These are phyloP conservation scores for Gracilaria domingensis DNA, from an alignment of 23 red algal genomes.

Conservation along the genomic window DNA sequence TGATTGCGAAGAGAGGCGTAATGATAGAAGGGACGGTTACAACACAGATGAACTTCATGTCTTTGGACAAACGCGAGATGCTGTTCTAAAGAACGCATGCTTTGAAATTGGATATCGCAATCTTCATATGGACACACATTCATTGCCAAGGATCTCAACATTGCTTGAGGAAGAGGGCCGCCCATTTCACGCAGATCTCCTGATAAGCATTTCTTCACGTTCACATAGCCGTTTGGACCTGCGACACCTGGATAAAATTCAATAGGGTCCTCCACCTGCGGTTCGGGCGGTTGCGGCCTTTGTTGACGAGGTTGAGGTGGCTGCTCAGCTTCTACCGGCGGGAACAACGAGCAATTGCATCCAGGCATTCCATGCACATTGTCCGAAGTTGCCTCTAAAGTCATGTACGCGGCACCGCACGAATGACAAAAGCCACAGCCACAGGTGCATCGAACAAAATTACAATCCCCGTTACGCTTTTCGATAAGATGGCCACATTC, in stretches of 20 bases:
- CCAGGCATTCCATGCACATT: conserved; percentile 35
- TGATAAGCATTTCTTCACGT: background rate
- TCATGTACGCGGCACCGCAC: conserved; percentile 14
- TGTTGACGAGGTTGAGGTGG: background rate
- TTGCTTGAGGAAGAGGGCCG: background rate
- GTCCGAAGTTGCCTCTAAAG: background rate
- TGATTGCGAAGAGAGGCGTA: conserved; percentile 7
- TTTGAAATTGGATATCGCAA: conserved; percentile 1
- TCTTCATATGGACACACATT: conserved; percentile 19
- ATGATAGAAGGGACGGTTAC: conserved; percentile 18
- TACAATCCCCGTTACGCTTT: conserved; percentile 23
- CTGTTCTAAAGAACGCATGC: conserved; percentile 17
- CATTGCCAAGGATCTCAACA: background rate
- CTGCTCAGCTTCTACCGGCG: background rate
- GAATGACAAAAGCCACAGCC: conserved; percentile 64
- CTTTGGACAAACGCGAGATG: conserved; percentile 39
- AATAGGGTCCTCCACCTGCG: background rate
- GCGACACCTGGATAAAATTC: background rate
- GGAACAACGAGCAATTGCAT: conserved; percentile 35
- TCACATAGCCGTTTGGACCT: conserved; percentile 22
- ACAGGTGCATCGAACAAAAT: conserved; percentile 36
- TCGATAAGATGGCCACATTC: conserved; percentile 34
- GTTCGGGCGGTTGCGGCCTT: background rate
- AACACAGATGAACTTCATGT: conserved; percentile 38
- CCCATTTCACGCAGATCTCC: background rate